Evolutionary conservation across 306 rosid genomes (phyloP), one percentile per base, ranked within the genome.

Genomic region (Potentilla sterilis): DNA sequence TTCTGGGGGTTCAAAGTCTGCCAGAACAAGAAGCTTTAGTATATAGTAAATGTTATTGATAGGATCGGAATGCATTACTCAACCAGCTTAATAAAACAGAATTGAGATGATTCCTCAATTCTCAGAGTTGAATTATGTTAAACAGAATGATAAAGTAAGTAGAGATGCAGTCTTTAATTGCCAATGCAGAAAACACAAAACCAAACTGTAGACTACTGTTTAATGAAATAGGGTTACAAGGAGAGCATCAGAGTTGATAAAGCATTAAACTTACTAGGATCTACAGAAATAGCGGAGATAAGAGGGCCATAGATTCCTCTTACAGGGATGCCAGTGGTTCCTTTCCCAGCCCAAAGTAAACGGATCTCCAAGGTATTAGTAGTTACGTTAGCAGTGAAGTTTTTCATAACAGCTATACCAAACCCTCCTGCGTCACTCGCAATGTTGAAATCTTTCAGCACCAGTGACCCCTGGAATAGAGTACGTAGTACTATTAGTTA

Each of bases 261-360:
- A 67, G 12, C 46, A 7, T 38, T n/a, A 18, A 76, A 75, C 79
- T 43, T 48, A 86, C 87, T 72, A 18, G 78, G 65, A 55, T 35
- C 18, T 46, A 78, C 76, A 19, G 82, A 75, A 75, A 86, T 86
- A 48, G 89, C 89, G 7, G 85, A 86, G 57, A 86, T 81, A 9
- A 86, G 85, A 69, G 89, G 87, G 55, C 89, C 87, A 66, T 81
- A 86, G 58, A 57, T 41, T 86, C 86, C 87, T 78, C 83, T 66
- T 0, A 0, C 0, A 5, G 89, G 87, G 58, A 83, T 69, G 52
- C 70, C 77, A 18, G 41, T 54, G 40, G 87, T 83, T 42, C 89
- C 89, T 70, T 76, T 86, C 55, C 89, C 89, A 9, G 86, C 81
- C 89, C 89, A 86, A 62, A 42, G 78, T 12, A 86, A 70, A 24